phyloP scores from a whole-genome alignment of 1,284 basidiomycete species.

The Hymenochaete sp. region DNA sequence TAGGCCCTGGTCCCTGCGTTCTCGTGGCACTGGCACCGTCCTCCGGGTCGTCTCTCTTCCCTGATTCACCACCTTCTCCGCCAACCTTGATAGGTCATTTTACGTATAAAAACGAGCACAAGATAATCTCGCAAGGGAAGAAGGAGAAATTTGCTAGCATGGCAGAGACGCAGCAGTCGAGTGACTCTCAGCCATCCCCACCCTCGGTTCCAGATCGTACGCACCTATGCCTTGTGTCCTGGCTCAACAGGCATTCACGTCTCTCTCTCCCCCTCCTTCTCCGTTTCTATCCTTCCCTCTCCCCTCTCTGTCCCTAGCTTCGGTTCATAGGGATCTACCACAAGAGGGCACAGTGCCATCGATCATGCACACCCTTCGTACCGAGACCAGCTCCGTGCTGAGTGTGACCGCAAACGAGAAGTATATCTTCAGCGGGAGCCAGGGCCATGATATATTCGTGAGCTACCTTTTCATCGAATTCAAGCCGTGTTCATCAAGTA shows the following conservation, averaged over 20 bases:
- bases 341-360: background rate
- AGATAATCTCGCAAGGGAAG: no score
- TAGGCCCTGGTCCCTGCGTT: no score
- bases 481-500: background rate
- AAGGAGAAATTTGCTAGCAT: no score
- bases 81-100: background rate
- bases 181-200: background rate
- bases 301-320: no score
- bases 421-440: slow-evolving; percentile 80
- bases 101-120: slow-evolving; percentile 13
- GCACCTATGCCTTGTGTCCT: slow-evolving; percentile 15
- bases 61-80: slow-evolving; percentile 4
- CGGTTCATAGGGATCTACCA: slow-evolving; percentile 9
- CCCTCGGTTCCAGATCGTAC: slow-evolving; percentile 15
- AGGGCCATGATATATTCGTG: slow-evolving; percentile 69
- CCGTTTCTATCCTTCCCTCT: no score
- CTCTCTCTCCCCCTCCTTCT: slow-evolving; percentile 2
- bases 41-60: background rate
- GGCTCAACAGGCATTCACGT: slow-evolving; percentile 12
- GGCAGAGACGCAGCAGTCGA: background rate
- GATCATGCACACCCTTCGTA: slow-evolving; percentile 52
- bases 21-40: background rate
- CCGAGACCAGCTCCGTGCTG: slow-evolving; percentile 62
- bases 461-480: slow-evolving; percentile 21
- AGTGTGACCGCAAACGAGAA: slow-evolving; percentile 65